Percentiles rank a stretch among this genome's conserved stretches.
These are phyloP conservation scores for Apiotrichum gamsii DNA, from an alignment of 1,284 basidiomycete species.

Conservation along the genomic window DNA sequence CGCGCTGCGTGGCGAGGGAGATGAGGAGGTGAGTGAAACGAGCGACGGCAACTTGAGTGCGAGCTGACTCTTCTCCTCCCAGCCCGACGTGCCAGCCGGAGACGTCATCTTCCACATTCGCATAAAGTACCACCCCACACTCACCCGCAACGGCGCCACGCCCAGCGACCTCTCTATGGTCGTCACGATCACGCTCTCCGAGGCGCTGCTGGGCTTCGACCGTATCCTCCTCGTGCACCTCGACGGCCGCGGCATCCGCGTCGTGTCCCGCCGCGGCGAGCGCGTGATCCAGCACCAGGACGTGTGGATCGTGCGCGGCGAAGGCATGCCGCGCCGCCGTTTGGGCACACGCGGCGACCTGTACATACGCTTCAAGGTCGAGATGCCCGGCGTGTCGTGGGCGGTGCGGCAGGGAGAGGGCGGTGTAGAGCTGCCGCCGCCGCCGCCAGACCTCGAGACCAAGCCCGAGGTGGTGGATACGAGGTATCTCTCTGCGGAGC, in stretches of 20 bases:
- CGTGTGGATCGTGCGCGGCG: conserved; percentile 65
- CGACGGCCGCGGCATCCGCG: conserved; percentile 76
- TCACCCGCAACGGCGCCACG: conserved; percentile 44
- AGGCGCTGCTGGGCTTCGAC: conserved; percentile 82
- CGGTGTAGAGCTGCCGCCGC: conserved; percentile 20
- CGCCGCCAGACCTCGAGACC: conserved; percentile 21
- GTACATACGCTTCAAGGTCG: conserved; percentile 70
- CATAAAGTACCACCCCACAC: conserved; percentile 62
- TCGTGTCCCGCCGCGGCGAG: conserved; percentile 65
- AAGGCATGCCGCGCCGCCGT: conserved; percentile 79
- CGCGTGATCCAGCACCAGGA: conserved; percentile 64
- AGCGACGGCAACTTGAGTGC: not conserved
- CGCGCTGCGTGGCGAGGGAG: conserved; percentile 80
- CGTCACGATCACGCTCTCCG: conserved; percentile 70
- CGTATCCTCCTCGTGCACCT: conserved; percentile 80
- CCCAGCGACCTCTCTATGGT: conserved; percentile 33
- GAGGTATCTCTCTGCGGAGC: conserved; percentile 5
- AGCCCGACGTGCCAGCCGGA: conserved; percentile 76
- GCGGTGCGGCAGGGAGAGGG: conserved; percentile 21
- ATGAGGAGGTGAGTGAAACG: conserved; percentile 62
- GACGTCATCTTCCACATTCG: conserved; percentile 83
- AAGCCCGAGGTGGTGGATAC: conserved; percentile 10
- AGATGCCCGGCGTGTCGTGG: conserved; percentile 57
- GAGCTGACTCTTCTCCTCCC: not conserved
- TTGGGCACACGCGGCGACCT: conserved; percentile 66